phyloP scores from a whole-genome alignment of 192 early-diverging fungal genomes.

The Backusella morwellensis region DNA sequence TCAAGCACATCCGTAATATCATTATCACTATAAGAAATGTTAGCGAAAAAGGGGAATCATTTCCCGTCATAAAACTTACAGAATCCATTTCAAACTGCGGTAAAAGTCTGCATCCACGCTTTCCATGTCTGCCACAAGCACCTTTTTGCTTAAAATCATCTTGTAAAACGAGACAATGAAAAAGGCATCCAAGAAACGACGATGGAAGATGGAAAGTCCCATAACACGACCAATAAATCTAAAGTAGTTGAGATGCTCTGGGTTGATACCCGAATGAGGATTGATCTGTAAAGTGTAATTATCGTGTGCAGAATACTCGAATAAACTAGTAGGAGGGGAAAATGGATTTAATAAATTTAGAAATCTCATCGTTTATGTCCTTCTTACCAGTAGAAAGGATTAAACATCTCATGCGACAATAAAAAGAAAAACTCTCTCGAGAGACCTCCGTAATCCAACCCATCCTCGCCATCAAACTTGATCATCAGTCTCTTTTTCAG shows the following conservation, averaged over 20 bases:
- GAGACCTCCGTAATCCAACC: slow-evolving; percentile 97
- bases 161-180: slow-evolving; percentile 97
- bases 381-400: slow-evolving; percentile 67
- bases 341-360: slow-evolving; percentile 25
- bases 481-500: slow-evolving; percentile 97
- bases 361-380: not conserved
- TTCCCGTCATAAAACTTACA: slow-evolving; percentile 48
- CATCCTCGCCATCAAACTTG: slow-evolving; percentile 98
- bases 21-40: slow-evolving; percentile 64
- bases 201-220: slow-evolving; percentile 96
- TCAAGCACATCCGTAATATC: slow-evolving; percentile 86
- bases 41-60: not conserved
- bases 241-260: slow-evolving; percentile 98
- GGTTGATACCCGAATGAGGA: slow-evolving; percentile 91
- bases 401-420: slow-evolving; percentile 98
- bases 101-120: slow-evolving; percentile 91
- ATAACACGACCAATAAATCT: slow-evolving; percentile 97
- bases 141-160: slow-evolving; percentile 89
- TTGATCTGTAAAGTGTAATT: slow-evolving; percentile 99
- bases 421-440: slow-evolving; percentile 98
- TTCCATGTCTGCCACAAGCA: slow-evolving; percentile 89
- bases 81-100: slow-evolving; percentile 90
- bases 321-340: slow-evolving; percentile 62
- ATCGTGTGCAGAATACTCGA: slow-evolving; percentile 98
- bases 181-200: slow-evolving; percentile 94